These are phyloP conservation scores for Mrakia blollopis DNA, from an alignment of 768 basidiomycete genomes.

Conservation along the genomic window DNA sequence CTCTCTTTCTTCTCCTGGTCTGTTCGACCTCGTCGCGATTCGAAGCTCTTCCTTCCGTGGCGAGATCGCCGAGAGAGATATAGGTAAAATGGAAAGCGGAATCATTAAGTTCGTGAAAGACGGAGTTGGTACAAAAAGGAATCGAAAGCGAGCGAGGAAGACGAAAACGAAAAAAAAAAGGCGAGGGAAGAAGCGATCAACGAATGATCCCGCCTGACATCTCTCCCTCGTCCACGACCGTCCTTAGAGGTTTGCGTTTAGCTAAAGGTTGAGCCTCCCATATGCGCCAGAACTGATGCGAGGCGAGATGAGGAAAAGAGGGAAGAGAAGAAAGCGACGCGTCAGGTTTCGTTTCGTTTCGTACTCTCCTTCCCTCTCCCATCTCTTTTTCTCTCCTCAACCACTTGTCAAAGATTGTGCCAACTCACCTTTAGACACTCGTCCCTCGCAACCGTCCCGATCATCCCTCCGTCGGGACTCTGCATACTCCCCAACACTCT, in stretches of 20 bases:
- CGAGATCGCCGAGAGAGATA: background rate
- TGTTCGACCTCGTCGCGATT: no score
- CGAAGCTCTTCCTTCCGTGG: no score
- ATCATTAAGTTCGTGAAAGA: background rate
- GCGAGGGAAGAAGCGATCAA: constrained; percentile 3
- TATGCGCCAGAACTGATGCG: constrained; percentile 62
- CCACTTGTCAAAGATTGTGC: no score
- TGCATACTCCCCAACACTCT: constrained; percentile 79
- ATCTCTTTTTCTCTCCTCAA: no score
- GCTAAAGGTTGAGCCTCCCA: constrained; percentile 42
- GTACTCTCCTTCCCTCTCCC: background rate
- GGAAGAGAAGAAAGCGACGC: background rate
- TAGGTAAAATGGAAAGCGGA: no score
- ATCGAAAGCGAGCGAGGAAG: background rate
- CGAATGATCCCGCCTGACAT: constrained; percentile 11
- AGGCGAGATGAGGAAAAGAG: background rate
- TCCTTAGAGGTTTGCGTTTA: constrained; percentile 31
- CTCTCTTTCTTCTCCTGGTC: background rate
- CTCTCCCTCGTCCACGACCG: constrained; percentile 40
- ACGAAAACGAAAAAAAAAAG: no score
- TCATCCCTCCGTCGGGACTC: constrained; percentile 82
- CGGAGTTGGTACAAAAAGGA: no score
- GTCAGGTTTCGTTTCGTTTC: no score
- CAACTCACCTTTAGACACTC: constrained; percentile 73
- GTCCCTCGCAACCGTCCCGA: constrained; percentile 87